Conservation (phyloP, 1,284 basidiomycete genomes). For the Schizopora paradoxa region DNA sequence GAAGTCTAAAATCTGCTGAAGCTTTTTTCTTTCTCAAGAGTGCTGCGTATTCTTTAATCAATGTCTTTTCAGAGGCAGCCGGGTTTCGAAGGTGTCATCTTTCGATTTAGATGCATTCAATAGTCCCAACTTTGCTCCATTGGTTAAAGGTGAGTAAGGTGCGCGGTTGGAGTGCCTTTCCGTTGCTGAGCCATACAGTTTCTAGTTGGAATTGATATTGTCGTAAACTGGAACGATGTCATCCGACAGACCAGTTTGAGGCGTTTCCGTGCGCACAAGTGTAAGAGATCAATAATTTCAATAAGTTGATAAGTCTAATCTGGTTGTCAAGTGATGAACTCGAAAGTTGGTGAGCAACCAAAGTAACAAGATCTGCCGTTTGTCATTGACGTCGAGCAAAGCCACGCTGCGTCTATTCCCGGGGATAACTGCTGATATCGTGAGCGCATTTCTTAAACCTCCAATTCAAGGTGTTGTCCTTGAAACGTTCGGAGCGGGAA, state of each 20-base stretch:
- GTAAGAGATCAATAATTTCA: no score
- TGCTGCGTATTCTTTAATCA: slow-evolving; percentile 88
- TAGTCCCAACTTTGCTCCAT: slow-evolving; percentile 79
- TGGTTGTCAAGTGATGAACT: slow-evolving; percentile 55
- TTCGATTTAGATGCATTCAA: slow-evolving; percentile 84
- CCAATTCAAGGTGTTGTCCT: slow-evolving; percentile 77
- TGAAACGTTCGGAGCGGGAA: slow-evolving; percentile 87
- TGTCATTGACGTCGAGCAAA: slow-evolving; percentile 26
- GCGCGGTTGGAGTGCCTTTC: no score
- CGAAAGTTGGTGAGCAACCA: slow-evolving; percentile 62
- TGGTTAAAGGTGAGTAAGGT: slow-evolving; percentile 64
- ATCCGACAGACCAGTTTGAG: slow-evolving; percentile 72
- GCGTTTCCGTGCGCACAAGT: slow-evolving; percentile 77
- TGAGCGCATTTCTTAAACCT: slow-evolving; percentile 68
- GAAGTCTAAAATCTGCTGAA: no score
- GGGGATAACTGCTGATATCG: slow-evolving; percentile 70
- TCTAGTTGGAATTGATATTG: slow-evolving; percentile 82
- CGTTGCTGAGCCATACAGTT: background rate
- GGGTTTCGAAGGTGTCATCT: slow-evolving; percentile 81
- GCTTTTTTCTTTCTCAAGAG: slow-evolving; percentile 49
- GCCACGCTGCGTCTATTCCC: slow-evolving; percentile 82
- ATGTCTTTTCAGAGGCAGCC: slow-evolving; percentile 80
- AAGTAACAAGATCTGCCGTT: background rate
- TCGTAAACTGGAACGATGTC: slow-evolving; percentile 82
- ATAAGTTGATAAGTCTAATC: slow-evolving; percentile 13